Evolutionary conservation across 768 basidiomycete species (phyloP), one percentile per base, ranked within the genome.

Genomic region (Mrakia hoshinonis): DNA sequence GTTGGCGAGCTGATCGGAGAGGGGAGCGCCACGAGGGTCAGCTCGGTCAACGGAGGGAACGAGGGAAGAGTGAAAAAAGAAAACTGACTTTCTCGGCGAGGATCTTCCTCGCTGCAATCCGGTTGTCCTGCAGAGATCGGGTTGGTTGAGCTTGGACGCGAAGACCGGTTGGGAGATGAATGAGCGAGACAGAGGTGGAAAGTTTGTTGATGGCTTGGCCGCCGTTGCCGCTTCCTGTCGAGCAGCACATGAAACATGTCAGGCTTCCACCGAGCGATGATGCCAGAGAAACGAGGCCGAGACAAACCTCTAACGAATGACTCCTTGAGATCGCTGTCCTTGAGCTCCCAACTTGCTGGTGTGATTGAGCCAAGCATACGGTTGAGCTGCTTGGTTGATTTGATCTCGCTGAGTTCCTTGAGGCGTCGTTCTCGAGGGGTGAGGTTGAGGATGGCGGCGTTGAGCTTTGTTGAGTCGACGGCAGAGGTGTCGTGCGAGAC

Each of bases 121-220:
- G 82, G 77, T 97, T 97, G 74, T 87, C 83, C 38, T 85, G 81
- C 58, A 93, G 80, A 2, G 91, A 93, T 55, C 93, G 87, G 7
- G 92, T 93, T 76, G 91, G 87, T 79, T 97, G 93, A 77, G 91
- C 92, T 4, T 85, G 82, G 18, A 95, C 89, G 48, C 93, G 87
- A 64, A 94, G 83, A 6, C 92, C 90, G 24, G 90, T 91, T 2
- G 93, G 92, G 75, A 87, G 88, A 78, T 97, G 93, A 49, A 91
- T 81, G 36, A 97, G 82, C 77, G 92, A 91, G 34, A 95, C 78
- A 15, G 76, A 77, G 11, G 80, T 93, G 87, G 82, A 85, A 72
- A 91, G 92, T 82, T 96, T 97, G 83, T 97, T 95, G 78, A 95
- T 87, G 34, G 91, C 92, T 83, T 97, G 93, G n/a, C 93, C 93